Base-by-base conservation (phyloP, 208 protist genomes). In the Wallacemonas rigidus region DNA sequence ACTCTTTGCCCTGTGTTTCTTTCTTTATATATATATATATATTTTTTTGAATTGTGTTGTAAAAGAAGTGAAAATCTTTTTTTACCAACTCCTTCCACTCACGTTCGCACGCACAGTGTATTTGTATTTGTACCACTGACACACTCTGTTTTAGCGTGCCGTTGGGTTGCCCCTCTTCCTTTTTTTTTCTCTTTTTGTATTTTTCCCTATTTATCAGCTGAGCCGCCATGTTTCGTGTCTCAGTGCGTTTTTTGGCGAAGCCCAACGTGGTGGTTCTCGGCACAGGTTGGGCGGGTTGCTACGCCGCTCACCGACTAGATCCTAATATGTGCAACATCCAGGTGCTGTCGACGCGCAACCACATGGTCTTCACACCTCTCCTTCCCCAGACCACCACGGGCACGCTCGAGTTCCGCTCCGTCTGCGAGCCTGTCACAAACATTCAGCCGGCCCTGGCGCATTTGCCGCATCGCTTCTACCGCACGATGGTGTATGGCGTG, bases 321-420 rank as follows among this genome's bases (percentile, higher is more conserved):
- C 78, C 88, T 2, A 83, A 79, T 3, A 60, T 84, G 65, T 97
- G 87, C 82, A 91, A 97, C 74, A 89, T 98, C 41, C 71, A 92
- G 38, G 83, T 97, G 55, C 74, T 98, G 63, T 96, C 91, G 3
- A 86, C 87, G 8, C 82, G 92, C 47, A 98, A 98, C 69, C 94
- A 98, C 81, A 95, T 97, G 76, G 85, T 98, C n/a, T 98, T 98
- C 74, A 98, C 96, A n/a, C 96, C 96, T 36, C 88, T 98, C n/a
- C 84, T 98, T 3, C 89, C 96, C 3, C 85, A 95, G 62, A 94
- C 92, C 14, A 93, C 91, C 45, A 93, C 92, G 7, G 96, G 96
- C n/a, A 96, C 94, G 26, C 80, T 98, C 3, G 94, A 98, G 80
- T 96, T 97, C 72, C 82, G 96, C 62, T 83, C 89, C 14, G 88